Evolutionary conservation across 176 grass and related monocot genomes (phyloP).

Genomic region (Cymbopogon citratus): DNA sequence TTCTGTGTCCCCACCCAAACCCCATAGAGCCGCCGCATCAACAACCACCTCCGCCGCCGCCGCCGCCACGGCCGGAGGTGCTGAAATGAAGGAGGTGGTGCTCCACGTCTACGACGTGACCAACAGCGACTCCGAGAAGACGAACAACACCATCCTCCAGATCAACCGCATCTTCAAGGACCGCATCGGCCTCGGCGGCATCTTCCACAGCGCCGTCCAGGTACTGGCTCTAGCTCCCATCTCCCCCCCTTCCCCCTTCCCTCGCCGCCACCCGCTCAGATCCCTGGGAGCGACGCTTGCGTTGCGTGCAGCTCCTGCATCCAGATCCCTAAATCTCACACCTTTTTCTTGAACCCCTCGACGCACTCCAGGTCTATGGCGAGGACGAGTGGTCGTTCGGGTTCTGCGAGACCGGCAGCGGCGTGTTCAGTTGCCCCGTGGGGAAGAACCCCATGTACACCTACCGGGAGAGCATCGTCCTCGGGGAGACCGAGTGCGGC

Average conservation of each 20-base stretch:
- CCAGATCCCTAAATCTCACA: conserved; percentile 34
- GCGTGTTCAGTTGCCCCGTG: conserved; percentile 89
- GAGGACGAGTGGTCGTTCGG: conserved; percentile 99
- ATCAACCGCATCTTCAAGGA: conserved; percentile 99
- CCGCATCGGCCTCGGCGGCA: conserved; percentile 95
- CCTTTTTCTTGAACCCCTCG: not conserved
- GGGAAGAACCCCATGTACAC: conserved; percentile 97
- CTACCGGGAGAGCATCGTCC: conserved; percentile 80
- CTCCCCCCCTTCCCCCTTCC: not conserved
- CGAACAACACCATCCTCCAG: conserved; percentile 96
- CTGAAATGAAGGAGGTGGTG: conserved; percentile 86
- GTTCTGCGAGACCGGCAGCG: conserved; percentile 80
- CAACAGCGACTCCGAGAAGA: conserved; percentile 93
- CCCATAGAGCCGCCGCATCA: not conserved
- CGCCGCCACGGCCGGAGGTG: not conserved
- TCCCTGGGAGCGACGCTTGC: conserved; percentile 7
- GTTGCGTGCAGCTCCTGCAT: not conserved
- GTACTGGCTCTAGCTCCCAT: conserved; percentile 20
- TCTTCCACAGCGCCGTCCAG: conserved; percentile 99
- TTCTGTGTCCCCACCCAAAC: conserved; percentile 3
- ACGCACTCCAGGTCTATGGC: conserved; percentile 77
- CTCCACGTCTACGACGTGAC: conserved; percentile 98
- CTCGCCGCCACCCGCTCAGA: not conserved
- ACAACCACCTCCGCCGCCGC: not conserved
- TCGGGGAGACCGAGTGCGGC: conserved; percentile 76